These are phyloP conservation scores for Nicotiana obtusifolia DNA, from an alignment of 257 asterid species.

Conservation along the genomic window DNA sequence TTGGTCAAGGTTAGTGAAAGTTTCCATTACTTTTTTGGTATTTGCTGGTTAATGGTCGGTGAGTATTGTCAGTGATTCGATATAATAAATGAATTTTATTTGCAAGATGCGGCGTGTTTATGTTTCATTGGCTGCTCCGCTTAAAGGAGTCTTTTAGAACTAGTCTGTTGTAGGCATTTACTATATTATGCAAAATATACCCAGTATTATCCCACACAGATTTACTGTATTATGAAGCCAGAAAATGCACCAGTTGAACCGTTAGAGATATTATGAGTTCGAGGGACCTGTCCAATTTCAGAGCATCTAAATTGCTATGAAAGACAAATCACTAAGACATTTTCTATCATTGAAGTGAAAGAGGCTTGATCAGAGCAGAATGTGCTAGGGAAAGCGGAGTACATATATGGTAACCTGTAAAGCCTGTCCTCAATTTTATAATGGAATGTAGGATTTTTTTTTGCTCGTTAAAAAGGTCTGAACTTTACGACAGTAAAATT, in stretches of 20 bases:
- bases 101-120: background rate
- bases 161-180: background rate
- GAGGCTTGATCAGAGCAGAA: background rate
- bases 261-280: background rate
- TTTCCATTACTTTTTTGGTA: background rate
- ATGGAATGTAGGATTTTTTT: background rate
- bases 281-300: background rate
- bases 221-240: background rate
- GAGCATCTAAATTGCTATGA: background rate
- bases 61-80: background rate
- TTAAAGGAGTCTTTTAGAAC: background rate
- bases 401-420: background rate
- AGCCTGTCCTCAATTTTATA: background rate
- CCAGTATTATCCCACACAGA: too few relatives aligned
- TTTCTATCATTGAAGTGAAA: background rate
- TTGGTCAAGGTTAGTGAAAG: constrained; percentile 55
- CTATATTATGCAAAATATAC: too few relatives aligned
- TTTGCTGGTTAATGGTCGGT: background rate
- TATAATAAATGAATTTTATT: background rate
- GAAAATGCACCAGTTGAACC: background rate
- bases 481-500: background rate
- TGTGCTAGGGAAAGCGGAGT: too few relatives aligned
- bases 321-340: background rate
- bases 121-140: background rate
- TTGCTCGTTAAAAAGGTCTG: background rate